Evolutionary conservation across 805 yeast species (phyloP).

Genomic region (Starmerella floris): DNA sequence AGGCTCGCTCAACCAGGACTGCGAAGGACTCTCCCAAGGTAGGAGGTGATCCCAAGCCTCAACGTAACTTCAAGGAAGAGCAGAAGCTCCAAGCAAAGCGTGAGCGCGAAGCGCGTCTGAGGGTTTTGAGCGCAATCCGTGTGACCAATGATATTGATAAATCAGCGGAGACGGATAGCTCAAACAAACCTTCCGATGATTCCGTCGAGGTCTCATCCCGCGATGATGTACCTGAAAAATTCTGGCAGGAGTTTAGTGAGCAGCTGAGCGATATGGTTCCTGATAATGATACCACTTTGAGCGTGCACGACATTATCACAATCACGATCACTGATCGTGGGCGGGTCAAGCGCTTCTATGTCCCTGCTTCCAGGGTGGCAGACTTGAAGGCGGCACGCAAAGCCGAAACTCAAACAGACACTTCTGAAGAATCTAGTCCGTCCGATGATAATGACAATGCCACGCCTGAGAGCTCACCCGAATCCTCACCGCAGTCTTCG

Average conservation of each 20-base stretch:
- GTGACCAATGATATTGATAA: too few species aligned
- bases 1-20: too few species aligned
- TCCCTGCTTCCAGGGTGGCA: neutral
- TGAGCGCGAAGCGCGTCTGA: neutral
- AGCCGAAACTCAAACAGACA: too few species aligned
- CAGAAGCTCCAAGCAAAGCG: neutral
- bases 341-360: neutral
- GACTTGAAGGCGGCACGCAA: neutral
- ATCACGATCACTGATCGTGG: neutral
- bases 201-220: neutral
- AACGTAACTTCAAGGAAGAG: neutral
- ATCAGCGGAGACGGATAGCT: neutral
- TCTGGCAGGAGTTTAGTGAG: constrained; percentile 1
- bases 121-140: neutral
- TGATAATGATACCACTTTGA: neutral
- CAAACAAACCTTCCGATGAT: neutral
- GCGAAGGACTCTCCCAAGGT: too few species aligned
- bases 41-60: too few species aligned
- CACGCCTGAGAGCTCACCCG: too few species aligned
- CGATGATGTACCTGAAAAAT: neutral
- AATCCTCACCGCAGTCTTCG: too few species aligned
- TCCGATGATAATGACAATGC: neutral
- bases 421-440: too few species aligned
- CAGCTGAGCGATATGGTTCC: neutral
- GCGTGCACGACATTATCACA: neutral